Conservation (phyloP, 2,329 filamentous ascomycete genomes). For the Beauveria sp. region DNA sequence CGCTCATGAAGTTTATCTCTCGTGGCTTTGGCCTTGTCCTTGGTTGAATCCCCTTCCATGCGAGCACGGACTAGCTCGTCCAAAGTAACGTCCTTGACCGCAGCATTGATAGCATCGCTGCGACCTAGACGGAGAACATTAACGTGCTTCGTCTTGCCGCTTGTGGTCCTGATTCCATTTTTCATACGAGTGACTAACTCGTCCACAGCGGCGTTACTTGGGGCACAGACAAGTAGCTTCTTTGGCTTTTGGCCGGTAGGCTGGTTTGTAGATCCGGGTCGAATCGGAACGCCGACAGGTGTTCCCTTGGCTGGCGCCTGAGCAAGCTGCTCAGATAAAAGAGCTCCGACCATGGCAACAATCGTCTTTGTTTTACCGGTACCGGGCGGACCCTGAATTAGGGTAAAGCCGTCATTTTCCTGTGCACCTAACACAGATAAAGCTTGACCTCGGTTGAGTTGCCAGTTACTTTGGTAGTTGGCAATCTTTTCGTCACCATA, state of each 20-base stretch:
- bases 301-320: conserved; percentile 26
- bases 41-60: conserved; percentile 53
- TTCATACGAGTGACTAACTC: conserved; percentile 92
- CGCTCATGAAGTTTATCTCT: conserved; percentile 56
- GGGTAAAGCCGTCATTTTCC: conserved; percentile 93
- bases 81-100: conserved; percentile 83
- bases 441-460: conserved; percentile 81
- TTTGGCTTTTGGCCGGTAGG: conserved; percentile 40
- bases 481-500: conserved; percentile 69
- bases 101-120: conserved; percentile 84
- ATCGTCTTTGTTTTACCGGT: conserved; percentile 99
- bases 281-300: conserved; percentile 23
- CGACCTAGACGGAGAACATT: conserved; percentile 85
- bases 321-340: conserved; percentile 38
- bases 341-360: conserved; percentile 84
- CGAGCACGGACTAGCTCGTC: conserved; percentile 81
- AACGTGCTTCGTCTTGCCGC: conserved; percentile 65
- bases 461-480: conserved; percentile 66
- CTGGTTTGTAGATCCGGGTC: conserved; percentile 15
- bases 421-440: conserved; percentile 85
- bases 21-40: conserved; percentile 47
- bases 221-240: conserved; percentile 93
- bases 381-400: conserved; percentile 92
- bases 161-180: conserved; percentile 69
- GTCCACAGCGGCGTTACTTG: conserved; percentile 95